These are phyloP conservation scores for Draba incana DNA, from an alignment of 345 rosid genomes.

Conservation along the genomic window DNA sequence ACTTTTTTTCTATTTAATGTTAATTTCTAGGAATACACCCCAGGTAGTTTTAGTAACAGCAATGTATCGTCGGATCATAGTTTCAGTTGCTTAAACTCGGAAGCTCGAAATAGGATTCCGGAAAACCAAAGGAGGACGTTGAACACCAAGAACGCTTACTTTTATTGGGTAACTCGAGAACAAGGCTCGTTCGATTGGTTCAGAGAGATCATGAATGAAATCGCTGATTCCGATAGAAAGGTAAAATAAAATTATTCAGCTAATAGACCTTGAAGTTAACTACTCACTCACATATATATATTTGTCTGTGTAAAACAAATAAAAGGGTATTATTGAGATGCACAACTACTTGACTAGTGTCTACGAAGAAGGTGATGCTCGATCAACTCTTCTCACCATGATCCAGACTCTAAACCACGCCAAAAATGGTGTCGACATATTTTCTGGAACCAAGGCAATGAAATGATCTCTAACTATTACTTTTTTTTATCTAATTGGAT, in stretches of 20 bases:
- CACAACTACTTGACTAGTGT: constrained; percentile 97
- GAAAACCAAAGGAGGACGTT: constrained; percentile 50
- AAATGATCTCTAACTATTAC: constrained; percentile 25
- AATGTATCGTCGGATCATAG: constrained; percentile 59
- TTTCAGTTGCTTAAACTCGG: constrained; percentile 47
- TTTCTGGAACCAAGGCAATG: constrained; percentile 78
- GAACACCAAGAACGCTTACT: constrained; percentile 62
- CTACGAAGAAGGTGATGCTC: constrained; percentile 77
- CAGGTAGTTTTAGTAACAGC: constrained; percentile 56
- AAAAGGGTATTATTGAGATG: constrained; percentile 91
- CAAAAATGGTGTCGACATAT: constrained; percentile 90
- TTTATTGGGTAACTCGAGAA: constrained; percentile 90
- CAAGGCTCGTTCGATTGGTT: constrained; percentile 90
- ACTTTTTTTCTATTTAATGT: neutral
- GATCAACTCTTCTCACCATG: constrained; percentile 73
- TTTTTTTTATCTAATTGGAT: neutral
- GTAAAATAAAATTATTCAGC: too few relatives aligned
- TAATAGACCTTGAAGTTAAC: too few relatives aligned
- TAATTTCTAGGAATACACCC: constrained; percentile 55
- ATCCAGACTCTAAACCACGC: constrained; percentile 94
- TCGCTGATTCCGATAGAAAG: constrained; percentile 68
- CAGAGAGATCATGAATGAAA: constrained; percentile 72
- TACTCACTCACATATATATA: neutral
- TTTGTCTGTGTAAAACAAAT: neutral
- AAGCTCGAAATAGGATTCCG: constrained; percentile 42